Base-by-base conservation (phyloP, 805 yeast genomes). In the Barnettozyma pratensis region DNA sequence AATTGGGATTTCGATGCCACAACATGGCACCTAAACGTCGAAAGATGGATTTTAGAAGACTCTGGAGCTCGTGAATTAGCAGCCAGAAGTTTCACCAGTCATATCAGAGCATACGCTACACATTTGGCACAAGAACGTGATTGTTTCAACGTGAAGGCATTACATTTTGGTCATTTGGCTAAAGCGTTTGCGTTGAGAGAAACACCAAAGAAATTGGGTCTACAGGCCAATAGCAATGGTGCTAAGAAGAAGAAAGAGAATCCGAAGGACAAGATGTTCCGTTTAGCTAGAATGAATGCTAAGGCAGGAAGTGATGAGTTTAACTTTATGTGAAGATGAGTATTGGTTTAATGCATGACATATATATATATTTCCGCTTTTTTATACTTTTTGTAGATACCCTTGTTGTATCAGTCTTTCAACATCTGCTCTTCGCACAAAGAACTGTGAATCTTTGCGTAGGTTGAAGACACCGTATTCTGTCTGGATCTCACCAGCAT, bases 401-500 rank as follows among this genome's bases (percentile, higher is more conserved):
- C 97, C 98, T 65, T 94, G 99, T 61, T 90, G 97, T 35, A 94
- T 87, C 50, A 94, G 72, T 45, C 97, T 71, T 61, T 92, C 97
- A 6, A 94, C 99, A 61, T 94, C 99, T 0, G 94, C 84, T 56
- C 88, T 92, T 50, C 99, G 74, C 19, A 92, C 97, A 62, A 87
- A 92, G 62, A 92, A 91, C 62, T 94, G 98, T 3, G 96, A 87
- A 64, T 92, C 92, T 60, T 91, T 92, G 3, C 95, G 87, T 54
- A 94, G 70, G 59, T 91, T 91, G 69, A 94, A 90, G 4, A 89
- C 96, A 26, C 97, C 99, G 59, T 92, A 92, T 64, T 92, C 99
- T 0, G 99, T 94, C 62, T 91, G 97, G 35, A 92, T 89, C 62
- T 94, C 98, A 2, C 99, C 99, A 0, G 96, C 97, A 59, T 92